Evolutionary conservation across 2,329 filamentous ascomycete species (phyloP).

Genomic region (Penicillium brevicompactum): DNA sequence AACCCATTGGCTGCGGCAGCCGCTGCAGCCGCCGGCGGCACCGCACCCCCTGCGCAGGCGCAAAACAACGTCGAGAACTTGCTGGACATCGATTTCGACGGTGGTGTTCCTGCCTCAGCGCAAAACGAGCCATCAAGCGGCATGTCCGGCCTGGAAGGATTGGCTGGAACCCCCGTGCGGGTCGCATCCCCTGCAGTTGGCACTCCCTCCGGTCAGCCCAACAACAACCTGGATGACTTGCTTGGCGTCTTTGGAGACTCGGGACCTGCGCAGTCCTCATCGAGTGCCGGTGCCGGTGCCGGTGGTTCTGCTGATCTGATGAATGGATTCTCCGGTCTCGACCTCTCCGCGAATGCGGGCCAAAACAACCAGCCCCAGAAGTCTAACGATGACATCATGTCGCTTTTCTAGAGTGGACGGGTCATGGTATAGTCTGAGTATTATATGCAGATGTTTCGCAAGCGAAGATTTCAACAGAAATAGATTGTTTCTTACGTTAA

Average conservation of each 20-base stretch:
- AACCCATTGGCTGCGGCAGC: constrained; percentile 89
- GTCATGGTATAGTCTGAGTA: constrained; percentile 12
- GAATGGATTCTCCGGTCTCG: constrained; percentile 82
- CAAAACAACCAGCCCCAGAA: constrained; percentile 44
- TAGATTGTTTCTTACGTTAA: constrained; percentile 22
- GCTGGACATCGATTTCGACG: constrained; percentile 94
- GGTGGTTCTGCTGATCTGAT: constrained; percentile 59
- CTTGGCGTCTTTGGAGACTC: constrained; percentile 67
- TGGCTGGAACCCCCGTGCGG: constrained; percentile 60
- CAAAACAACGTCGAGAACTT: constrained; percentile 91
- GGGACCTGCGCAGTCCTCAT: constrained; percentile 38
- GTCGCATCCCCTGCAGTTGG: constrained; percentile 48
- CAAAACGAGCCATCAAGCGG: constrained; percentile 65
- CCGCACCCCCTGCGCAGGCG: constrained; percentile 50
- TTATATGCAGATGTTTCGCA: constrained; percentile 26
- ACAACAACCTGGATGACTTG: constrained; percentile 77
- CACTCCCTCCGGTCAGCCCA: constrained; percentile 30
- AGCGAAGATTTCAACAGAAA: constrained; percentile 28
- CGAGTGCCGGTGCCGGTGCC: constrained; percentile 33
- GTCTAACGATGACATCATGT: constrained; percentile 59
- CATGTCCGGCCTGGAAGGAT: constrained; percentile 63
- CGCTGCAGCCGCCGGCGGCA: constrained; percentile 62
- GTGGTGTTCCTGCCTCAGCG: constrained; percentile 84
- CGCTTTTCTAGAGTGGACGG: constrained; percentile 50
- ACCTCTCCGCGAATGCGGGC: constrained; percentile 61